Evolutionary conservation across 306 rosid genomes (phyloP).

Genomic region (Abrus pulchellus): DNA sequence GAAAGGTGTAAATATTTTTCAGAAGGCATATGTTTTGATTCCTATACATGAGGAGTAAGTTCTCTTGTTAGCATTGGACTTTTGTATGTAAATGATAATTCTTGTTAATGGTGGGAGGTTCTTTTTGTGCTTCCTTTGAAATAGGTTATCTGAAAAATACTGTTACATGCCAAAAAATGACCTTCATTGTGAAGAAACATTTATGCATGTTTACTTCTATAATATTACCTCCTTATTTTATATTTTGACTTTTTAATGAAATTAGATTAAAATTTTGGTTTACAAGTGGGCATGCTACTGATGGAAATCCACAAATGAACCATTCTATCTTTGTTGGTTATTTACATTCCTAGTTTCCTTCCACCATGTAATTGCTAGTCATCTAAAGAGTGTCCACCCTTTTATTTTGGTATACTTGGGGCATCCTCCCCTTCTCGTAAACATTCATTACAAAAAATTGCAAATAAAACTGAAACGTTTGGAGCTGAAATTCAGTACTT

Average conservation of each 20-base stretch:
- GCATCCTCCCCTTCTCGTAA: neutral
- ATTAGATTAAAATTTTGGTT: slow-evolving; percentile 14
- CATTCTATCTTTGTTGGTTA: slow-evolving; percentile 8
- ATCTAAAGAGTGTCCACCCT: neutral
- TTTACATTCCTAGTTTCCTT: neutral
- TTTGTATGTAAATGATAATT: slow-evolving; percentile 23
- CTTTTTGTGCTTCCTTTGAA: slow-evolving; percentile 19
- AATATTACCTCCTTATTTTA: slow-evolving; percentile 1
- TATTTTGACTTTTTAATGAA: slow-evolving; percentile 9
- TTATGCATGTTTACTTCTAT: slow-evolving; percentile 38
- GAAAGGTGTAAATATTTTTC: slow-evolving; percentile 92
- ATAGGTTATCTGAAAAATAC: slow-evolving; percentile 33
- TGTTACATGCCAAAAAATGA: slow-evolving; percentile 23
- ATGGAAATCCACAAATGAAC: slow-evolving; percentile 13
- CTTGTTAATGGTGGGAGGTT: slow-evolving; percentile 28
- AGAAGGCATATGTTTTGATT: slow-evolving; percentile 89
- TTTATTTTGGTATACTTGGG: neutral
- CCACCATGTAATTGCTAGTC: neutral
- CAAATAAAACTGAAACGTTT: neutral
- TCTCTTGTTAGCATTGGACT: slow-evolving; percentile 31
- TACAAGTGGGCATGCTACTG: slow-evolving; percentile 5
- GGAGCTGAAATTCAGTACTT: neutral
- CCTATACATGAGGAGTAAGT: slow-evolving; percentile 91
- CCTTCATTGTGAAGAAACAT: slow-evolving; percentile 14
- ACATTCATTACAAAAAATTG: neutral